Evolutionary conservation across 2,329 filamentous ascomycete species (phyloP).

Genomic region (Colletotrichum siamense): DNA sequence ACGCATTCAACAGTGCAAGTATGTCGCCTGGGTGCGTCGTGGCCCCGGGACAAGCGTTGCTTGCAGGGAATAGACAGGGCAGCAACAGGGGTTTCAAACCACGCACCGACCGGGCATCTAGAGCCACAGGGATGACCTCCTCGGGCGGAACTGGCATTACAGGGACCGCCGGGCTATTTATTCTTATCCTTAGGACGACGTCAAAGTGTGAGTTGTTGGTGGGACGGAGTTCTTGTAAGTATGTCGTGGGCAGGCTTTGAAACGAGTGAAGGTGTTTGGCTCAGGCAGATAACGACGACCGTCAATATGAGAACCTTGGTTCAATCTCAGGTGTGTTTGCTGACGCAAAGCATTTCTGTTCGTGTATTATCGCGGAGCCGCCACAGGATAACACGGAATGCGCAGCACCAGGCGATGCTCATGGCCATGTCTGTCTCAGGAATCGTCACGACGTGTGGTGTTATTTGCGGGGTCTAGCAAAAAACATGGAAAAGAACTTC

Average conservation of each 20-base stretch:
- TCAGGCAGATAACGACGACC: neutral
- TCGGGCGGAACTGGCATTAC: neutral
- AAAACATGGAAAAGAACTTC: too few species aligned
- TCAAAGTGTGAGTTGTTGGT: neutral
- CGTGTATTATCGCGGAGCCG: too few species aligned
- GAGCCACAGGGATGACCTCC: neutral
- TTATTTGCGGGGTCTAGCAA: too few species aligned
- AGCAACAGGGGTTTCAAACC: neutral
- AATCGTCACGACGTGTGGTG: too few species aligned
- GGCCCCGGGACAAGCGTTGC: neutral
- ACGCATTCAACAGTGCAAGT: neutral
- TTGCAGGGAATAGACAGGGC: neutral
- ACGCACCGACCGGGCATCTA: neutral
- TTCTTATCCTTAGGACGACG: neutral
- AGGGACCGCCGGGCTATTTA: neutral
- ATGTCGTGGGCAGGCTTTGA: neutral
- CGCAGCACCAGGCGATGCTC: too few species aligned
- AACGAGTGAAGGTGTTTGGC: neutral
- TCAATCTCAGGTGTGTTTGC: too few species aligned
- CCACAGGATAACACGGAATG: too few species aligned
- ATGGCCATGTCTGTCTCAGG: too few species aligned
- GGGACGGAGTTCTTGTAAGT: neutral
- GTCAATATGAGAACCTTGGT: neutral
- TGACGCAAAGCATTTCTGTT: too few species aligned
- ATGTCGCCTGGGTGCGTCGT: neutral